Conservation (phyloP, 2,329 filamentous ascomycete genomes). For the Sporothrix globosa region DNA sequence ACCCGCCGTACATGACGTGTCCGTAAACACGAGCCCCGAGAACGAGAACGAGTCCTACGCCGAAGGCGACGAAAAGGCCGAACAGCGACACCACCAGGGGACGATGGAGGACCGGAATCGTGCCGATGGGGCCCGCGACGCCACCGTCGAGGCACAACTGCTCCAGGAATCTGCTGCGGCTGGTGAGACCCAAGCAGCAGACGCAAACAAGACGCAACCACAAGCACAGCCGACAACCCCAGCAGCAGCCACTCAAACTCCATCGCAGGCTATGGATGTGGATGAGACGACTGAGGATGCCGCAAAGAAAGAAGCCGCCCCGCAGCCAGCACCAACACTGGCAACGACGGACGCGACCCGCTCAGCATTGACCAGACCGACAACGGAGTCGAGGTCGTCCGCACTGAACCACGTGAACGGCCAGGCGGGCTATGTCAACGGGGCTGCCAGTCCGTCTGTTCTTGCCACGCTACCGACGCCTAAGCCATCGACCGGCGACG, state of each 20-base stretch:
- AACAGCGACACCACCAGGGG: slow-evolving; percentile 41
- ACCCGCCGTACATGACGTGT: slow-evolving; percentile 67
- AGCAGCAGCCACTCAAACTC: neutral
- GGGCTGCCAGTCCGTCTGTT: slow-evolving; percentile 11
- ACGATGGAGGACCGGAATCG: neutral
- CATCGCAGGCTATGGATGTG: slow-evolving; percentile 19
- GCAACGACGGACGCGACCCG: slow-evolving; percentile 8
- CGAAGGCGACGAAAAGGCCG: slow-evolving; percentile 51
- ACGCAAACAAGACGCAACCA: neutral
- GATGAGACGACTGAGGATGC: neutral
- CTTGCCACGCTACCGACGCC: slow-evolving; percentile 32
- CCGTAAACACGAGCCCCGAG: slow-evolving; percentile 74
- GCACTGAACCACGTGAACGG: slow-evolving; percentile 5
- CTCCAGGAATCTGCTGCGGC: slow-evolving; percentile 49
- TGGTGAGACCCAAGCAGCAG: slow-evolving; percentile 27
- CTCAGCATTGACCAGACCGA: neutral
- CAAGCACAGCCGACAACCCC: neutral
- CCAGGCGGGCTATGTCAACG: neutral
- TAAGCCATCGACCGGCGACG: slow-evolving; percentile 33
- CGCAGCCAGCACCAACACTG: neutral
- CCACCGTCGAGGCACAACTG: slow-evolving; percentile 50
- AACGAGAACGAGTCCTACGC: slow-evolving; percentile 64
- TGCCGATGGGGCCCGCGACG: slow-evolving; percentile 29
- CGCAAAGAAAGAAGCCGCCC: neutral
- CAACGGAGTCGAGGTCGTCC: neutral